These are phyloP conservation scores for Fragosphaeria purpurea DNA, from an alignment of 2,329 filamentous ascomycete species.

Conservation along the genomic window DNA sequence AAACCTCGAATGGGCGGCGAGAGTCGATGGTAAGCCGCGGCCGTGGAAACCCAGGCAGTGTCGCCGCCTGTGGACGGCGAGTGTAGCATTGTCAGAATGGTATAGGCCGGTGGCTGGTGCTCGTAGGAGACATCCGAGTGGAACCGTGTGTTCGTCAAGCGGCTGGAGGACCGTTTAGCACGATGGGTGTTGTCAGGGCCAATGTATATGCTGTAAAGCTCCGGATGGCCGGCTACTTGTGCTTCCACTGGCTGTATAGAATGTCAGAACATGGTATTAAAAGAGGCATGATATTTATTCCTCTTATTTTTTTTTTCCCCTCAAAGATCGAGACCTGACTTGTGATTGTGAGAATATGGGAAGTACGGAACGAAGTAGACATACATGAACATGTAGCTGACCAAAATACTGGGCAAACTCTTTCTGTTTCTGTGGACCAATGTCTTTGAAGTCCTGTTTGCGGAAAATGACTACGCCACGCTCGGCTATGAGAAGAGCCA, in stretches of 20 bases:
- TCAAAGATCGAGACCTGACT: too few species aligned
- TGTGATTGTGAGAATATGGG: too few species aligned
- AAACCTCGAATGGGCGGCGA: conserved; percentile 24
- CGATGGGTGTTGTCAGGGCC: conserved; percentile 33
- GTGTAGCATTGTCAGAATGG: conserved; percentile 26
- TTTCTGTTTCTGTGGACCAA: conserved; percentile 25
- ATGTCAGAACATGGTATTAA: neutral
- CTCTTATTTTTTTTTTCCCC: too few species aligned
- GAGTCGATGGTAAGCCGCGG: conserved; percentile 25
- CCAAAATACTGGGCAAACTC: conserved; percentile 26
- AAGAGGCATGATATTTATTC: too few species aligned
- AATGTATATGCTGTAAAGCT: conserved; percentile 36
- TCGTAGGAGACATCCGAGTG: conserved; percentile 33
- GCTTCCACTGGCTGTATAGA: conserved; percentile 27
- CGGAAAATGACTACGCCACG: conserved; percentile 27
- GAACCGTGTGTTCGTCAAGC: conserved; percentile 25
- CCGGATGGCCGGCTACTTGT: conserved; percentile 31
- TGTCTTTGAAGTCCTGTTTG: conserved; percentile 24
- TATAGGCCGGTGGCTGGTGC: conserved; percentile 29
- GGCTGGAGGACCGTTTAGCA: conserved; percentile 21
- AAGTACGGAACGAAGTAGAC: too few species aligned
- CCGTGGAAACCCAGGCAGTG: conserved; percentile 26
- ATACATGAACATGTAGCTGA: conserved; percentile 54
- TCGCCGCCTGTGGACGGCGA: conserved; percentile 27
- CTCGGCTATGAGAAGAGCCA: conserved; percentile 28